These are phyloP conservation scores for Kazachstania bromeliacearum DNA, from an alignment of 805 yeast genomes.

Conservation along the genomic window DNA sequence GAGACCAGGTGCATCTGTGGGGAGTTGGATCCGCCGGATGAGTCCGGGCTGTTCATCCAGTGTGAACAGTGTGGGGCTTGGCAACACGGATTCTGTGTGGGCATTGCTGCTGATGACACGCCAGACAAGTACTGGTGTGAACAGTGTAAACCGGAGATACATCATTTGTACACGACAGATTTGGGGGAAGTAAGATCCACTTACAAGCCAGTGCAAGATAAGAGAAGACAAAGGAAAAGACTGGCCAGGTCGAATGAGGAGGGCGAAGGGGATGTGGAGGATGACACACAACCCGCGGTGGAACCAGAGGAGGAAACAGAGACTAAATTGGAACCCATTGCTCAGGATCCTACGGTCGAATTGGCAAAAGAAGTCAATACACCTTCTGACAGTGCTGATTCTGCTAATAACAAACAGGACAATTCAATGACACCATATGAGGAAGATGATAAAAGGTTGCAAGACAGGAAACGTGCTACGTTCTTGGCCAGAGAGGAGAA, in stretches of 20 bases:
- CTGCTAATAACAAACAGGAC: constrained; percentile 6
- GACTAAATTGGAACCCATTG: not conserved
- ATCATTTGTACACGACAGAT: constrained; percentile 30
- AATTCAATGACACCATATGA: constrained; percentile 7
- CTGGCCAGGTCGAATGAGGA: constrained; percentile 7
- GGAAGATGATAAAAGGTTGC: constrained; percentile 21
- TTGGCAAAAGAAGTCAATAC: constrained; percentile 2
- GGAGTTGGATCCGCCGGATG: constrained; percentile 36
- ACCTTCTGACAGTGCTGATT: constrained; percentile 6
- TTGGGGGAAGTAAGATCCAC: constrained; percentile 20
- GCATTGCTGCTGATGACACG: constrained; percentile 54
- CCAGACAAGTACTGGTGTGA: constrained; percentile 97
- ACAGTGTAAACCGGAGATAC: constrained; percentile 77
- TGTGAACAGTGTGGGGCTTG: constrained; percentile 90
- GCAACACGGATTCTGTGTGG: constrained; percentile 97
- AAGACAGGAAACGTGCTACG: constrained; percentile 32
- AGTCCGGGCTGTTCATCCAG: constrained; percentile 61
- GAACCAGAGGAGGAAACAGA: not conserved
- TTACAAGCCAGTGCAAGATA: constrained; percentile 35
- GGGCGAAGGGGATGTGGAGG: not conserved
- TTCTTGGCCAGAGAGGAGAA: constrained; percentile 35
- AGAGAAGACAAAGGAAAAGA: constrained; percentile 26
- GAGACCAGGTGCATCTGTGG: constrained; percentile 40
- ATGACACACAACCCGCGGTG: not conserved
- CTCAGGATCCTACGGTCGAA: not conserved